Conservation (phyloP, 148 eudicot genomes). For the Gaultheria prostrata region DNA sequence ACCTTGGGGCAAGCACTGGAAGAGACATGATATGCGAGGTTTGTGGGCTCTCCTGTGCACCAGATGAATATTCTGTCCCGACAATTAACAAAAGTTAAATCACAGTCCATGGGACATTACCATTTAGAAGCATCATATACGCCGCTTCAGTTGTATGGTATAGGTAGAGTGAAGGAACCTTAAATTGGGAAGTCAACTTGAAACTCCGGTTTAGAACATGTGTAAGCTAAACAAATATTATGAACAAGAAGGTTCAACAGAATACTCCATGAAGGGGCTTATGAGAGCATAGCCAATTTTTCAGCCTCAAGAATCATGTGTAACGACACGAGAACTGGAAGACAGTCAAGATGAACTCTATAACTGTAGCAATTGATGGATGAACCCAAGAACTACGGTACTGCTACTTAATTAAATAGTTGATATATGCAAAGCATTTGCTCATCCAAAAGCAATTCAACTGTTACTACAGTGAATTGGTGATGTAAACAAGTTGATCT, state of each 20-base stretch:
- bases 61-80: constrained; percentile 33
- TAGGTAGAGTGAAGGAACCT: not conserved
- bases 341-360: not conserved
- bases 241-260: not conserved
- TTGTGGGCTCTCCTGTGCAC: constrained; percentile 43
- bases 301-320: not conserved
- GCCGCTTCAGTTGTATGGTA: not conserved
- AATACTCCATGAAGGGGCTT: not conserved
- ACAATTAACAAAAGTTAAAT: not conserved
- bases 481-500: not conserved
- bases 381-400: not conserved
- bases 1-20: constrained; percentile 46
- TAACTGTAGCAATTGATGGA: not conserved
- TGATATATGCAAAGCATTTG: not conserved
- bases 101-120: not conserved
- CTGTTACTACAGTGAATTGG: not conserved
- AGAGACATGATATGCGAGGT: constrained; percentile 36
- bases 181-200: not conserved
- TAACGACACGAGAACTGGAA: not conserved
- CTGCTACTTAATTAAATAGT: not conserved
- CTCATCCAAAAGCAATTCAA: not conserved
- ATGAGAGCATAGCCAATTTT: not conserved
- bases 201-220: not conserved
- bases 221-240: not conserved
- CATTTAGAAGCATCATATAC: constrained; percentile 6